Conservation (phyloP, 495 filamentous ascomycete species). For the Neurospora africana region DNA sequence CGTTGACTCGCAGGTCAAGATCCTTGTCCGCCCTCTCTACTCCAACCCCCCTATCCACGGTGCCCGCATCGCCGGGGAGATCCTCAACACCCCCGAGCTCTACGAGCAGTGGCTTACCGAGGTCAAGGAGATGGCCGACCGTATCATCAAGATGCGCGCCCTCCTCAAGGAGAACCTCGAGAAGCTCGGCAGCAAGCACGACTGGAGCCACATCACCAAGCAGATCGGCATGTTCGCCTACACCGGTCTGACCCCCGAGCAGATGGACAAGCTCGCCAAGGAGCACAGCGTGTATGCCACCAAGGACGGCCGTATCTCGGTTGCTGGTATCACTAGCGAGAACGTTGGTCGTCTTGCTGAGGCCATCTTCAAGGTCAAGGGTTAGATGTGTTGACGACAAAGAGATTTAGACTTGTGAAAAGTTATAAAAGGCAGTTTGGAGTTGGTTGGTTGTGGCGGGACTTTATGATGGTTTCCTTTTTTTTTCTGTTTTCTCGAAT, state of each 20-base stretch:
- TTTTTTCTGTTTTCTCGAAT: background rate
- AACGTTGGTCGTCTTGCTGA: constrained; percentile 92
- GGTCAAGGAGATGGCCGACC: constrained; percentile 98
- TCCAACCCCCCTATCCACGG: constrained; percentile 96
- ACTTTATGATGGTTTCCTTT: constrained; percentile 1
- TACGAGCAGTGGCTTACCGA: constrained; percentile 93
- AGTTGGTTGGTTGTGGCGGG: constrained; percentile 5
- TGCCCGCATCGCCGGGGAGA: constrained; percentile 84
- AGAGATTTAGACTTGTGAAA: background rate
- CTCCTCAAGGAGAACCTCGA: constrained; percentile 88
- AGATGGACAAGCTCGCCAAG: constrained; percentile 87
- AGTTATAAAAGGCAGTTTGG: constrained; percentile 11
- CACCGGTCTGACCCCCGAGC: constrained; percentile 83
- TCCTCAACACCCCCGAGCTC: constrained; percentile 77
- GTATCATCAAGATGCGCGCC: constrained; percentile 95
- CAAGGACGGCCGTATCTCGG: constrained; percentile 93
- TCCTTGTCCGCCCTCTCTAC: constrained; percentile 92
- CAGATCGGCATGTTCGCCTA: constrained; percentile 99
- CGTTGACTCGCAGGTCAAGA: constrained; percentile 96
- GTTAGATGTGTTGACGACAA: constrained; percentile 20
- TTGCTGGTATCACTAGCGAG: constrained; percentile 86
- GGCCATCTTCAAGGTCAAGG: constrained; percentile 87
- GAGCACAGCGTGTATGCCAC: constrained; percentile 98
- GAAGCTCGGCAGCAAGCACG: constrained; percentile 85
- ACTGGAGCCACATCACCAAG: constrained; percentile 97